Evolutionary conservation across 2,329 filamentous ascomycete species (phyloP).

Genomic region (Parastagonospora avenae): DNA sequence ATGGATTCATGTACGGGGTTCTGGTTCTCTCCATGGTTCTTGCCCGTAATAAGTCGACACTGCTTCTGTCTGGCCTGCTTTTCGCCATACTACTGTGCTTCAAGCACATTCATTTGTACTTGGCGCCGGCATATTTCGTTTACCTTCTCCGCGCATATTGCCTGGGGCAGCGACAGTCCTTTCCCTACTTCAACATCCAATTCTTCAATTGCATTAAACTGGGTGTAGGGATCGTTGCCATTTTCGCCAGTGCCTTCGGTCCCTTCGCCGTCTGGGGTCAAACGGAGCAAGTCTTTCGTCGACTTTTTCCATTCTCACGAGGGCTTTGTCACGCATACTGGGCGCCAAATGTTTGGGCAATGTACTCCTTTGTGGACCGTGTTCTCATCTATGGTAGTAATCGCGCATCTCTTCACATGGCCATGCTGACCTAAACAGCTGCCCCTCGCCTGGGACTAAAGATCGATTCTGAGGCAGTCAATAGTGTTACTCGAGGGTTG

Average conservation of each 20-base stretch:
- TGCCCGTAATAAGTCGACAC: slow-evolving; percentile 74
- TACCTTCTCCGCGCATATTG: slow-evolving; percentile 91
- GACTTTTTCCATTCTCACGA: slow-evolving; percentile 91
- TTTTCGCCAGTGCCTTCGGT: slow-evolving; percentile 84
- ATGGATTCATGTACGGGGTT: slow-evolving; percentile 93
- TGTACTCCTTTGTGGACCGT: slow-evolving; percentile 91
- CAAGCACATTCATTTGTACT: slow-evolving; percentile 98
- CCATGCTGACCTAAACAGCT: slow-evolving; percentile 56
- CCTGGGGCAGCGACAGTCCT: slow-evolving; percentile 75
- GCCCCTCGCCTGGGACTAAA: slow-evolving; percentile 79
- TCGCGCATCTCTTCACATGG: background rate
- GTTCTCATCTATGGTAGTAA: slow-evolving; percentile 75
- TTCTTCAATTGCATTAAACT: slow-evolving; percentile 84
- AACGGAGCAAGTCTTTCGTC: slow-evolving; percentile 78
- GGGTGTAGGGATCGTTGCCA: slow-evolving; percentile 69
- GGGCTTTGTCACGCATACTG: slow-evolving; percentile 97
- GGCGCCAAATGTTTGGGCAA: slow-evolving; percentile 96
- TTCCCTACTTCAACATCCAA: slow-evolving; percentile 68
- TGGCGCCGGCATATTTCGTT: slow-evolving; percentile 94
- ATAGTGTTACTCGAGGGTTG: slow-evolving; percentile 88
- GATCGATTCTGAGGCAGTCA: slow-evolving; percentile 74
- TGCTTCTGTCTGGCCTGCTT: slow-evolving; percentile 77
- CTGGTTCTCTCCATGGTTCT: slow-evolving; percentile 85
- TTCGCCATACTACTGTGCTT: slow-evolving; percentile 89
- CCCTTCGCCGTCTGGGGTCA: slow-evolving; percentile 85